Percentiles rank a stretch among this genome's conserved stretches.
Evolutionary conservation across 1,139 yeast species (phyloP).

Genomic region (Blastobotrys persicus): DNA sequence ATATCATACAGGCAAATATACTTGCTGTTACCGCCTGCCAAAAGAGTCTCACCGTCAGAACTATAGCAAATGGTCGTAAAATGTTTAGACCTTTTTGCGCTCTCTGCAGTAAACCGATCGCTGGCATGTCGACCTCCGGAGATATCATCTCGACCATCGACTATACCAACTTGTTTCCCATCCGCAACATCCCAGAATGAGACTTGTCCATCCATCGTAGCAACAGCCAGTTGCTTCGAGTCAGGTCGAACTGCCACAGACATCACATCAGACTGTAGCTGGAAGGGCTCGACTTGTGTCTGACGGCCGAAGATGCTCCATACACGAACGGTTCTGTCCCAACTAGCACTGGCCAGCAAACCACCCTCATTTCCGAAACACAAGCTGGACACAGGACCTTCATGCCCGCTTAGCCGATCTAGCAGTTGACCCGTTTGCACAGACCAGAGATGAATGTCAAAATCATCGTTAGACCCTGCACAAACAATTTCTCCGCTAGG

Average conservation of each 20-base stretch:
- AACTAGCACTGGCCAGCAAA: slow-evolving; percentile 83
- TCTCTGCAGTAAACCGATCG: slow-evolving; percentile 78
- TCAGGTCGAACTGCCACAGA: slow-evolving; percentile 86
- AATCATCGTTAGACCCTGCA: slow-evolving; percentile 90
- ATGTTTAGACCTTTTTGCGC: slow-evolving; percentile 78
- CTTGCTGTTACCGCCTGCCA: slow-evolving; percentile 93
- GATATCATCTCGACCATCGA: slow-evolving; percentile 85
- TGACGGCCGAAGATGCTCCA: slow-evolving; percentile 88
- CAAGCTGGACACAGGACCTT: slow-evolving; percentile 89
- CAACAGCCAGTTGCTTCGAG: slow-evolving; percentile 82
- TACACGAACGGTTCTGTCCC: slow-evolving; percentile 92
- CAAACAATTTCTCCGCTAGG: slow-evolving; percentile 97
- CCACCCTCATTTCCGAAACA: slow-evolving; percentile 79
- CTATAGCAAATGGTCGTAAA: slow-evolving; percentile 82
- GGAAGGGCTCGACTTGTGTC: slow-evolving; percentile 85
- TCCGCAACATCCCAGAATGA: slow-evolving; percentile 78
- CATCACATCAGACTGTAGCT: slow-evolving; percentile 80
- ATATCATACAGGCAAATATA: slow-evolving; percentile 89
- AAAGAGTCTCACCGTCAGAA: slow-evolving; percentile 80
- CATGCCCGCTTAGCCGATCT: slow-evolving; percentile 85
- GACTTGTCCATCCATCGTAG: slow-evolving; percentile 87
- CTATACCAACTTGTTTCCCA: slow-evolving; percentile 76
- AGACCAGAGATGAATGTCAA: slow-evolving; percentile 93
- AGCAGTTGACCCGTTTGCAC: slow-evolving; percentile 92
- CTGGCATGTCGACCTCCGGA: slow-evolving; percentile 80